Conservation (phyloP, 2,329 filamentous ascomycete genomes). For the Fusarium annulatum region DNA sequence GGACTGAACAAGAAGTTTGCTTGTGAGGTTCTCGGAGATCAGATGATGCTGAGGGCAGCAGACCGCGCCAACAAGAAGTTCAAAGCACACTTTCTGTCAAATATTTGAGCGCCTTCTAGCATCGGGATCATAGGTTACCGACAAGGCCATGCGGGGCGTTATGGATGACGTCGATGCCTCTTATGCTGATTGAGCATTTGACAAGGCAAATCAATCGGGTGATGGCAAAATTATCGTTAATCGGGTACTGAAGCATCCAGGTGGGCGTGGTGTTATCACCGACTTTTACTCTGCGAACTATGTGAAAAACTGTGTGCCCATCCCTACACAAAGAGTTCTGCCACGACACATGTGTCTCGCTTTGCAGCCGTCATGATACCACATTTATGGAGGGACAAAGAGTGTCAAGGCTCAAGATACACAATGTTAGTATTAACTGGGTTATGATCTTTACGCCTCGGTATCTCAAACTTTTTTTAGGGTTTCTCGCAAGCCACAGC, state of each 20-base stretch:
- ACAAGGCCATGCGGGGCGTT: background rate
- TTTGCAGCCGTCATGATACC: background rate
- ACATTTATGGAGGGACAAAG: no score
- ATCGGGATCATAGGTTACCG: background rate
- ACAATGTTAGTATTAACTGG: background rate
- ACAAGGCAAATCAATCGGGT: background rate
- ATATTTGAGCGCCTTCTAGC: slow-evolving; percentile 65
- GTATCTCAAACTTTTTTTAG: background rate
- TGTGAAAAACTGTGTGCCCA: background rate
- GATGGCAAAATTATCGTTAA: background rate
- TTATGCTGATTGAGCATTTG: background rate
- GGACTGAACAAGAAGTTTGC: slow-evolving; percentile 59
- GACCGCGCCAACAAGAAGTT: slow-evolving; percentile 94
- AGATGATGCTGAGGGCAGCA: slow-evolving; percentile 83
- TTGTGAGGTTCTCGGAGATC: slow-evolving; percentile 89
- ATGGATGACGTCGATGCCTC: background rate
- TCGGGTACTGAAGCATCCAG: background rate
- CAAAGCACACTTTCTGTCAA: slow-evolving; percentile 82
- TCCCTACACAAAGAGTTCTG: background rate
- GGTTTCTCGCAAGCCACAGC: background rate
- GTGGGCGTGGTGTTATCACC: no score
- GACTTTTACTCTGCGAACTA: no score
- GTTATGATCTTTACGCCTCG: background rate
- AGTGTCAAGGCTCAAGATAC: background rate
- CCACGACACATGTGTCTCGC: background rate